Evolutionary conservation across 2,329 filamentous ascomycete species (phyloP), one percentile per base, ranked within the genome.

Genomic region (Alternaria incomplexa): DNA sequence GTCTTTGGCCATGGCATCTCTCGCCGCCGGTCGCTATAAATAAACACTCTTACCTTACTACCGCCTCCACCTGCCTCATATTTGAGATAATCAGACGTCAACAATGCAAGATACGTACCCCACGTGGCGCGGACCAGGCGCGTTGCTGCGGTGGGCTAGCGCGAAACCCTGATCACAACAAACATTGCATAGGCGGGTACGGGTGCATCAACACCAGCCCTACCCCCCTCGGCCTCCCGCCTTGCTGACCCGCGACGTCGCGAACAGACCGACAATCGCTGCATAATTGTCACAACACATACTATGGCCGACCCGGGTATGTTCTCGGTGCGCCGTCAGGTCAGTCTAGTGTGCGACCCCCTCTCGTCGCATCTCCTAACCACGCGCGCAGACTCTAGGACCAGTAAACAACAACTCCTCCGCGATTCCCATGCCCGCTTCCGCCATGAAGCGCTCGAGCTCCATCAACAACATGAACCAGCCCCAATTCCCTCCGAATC

Each of bases 301-400:
- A 56, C 36, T 44, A 80, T 80, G 77, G 75, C 77, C 73, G 77
- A 80, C 65, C 69, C 74, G 72, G 92, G 91, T 76, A 85, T 96
- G 77, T 97, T 95, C 87, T 97, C 93, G 77, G 93, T 96, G 79
- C 93, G 93, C 82, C 91, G 94, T 77, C 91, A 97, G 87, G 93
- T 96, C 85, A 79, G 87, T 80, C 67, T 46, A 15, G 56, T 60
- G 22, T 44, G 54, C 59, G 62, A 51, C 68, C 56, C 62, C 57
- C 59, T 62, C 56, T 46, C 30, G 65, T 69, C 64, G 51, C 62
- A 61, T 56, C 57, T 48, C 56, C 50, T 47, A 63, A 73, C 62
- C 53, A 53, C 50, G 56, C 51, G 66, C 68, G 66, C 80, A 96
- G 93, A 97, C 96, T 57, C 88, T 98, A 63, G 94, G 91, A 68